Evolutionary conservation across 176 grass and related monocot genomes (phyloP).

Genomic region (Zizania latifolia): DNA sequence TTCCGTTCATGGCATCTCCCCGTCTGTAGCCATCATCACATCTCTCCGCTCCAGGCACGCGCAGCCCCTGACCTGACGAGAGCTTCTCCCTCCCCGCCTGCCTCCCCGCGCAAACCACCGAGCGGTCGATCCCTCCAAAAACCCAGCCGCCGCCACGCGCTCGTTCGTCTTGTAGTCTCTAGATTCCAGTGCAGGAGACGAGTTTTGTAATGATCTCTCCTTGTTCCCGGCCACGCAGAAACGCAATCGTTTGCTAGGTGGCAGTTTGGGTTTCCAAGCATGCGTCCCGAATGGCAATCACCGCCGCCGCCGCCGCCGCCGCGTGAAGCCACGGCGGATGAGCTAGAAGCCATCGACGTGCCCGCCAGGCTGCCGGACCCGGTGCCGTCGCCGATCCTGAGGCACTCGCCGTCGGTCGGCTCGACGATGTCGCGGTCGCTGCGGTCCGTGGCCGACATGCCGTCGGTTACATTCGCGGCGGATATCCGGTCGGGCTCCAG

Average conservation of each 20-base stretch:
- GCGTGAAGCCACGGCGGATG: background rate
- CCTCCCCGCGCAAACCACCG: slow-evolving; percentile 13
- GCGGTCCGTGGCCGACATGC: slow-evolving; percentile 29
- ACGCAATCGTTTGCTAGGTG: background rate
- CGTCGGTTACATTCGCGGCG: slow-evolving; percentile 40
- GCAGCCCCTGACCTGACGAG: background rate
- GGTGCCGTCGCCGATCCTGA: slow-evolving; percentile 47
- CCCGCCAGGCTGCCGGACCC: slow-evolving; percentile 37
- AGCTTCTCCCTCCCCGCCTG: slow-evolving; percentile 22
- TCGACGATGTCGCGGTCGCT: slow-evolving; percentile 26
- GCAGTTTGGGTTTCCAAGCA: background rate
- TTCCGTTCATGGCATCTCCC: too few relatives aligned
- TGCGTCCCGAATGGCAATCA: slow-evolving; percentile 26
- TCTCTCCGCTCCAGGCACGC: background rate
- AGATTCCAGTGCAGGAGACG: slow-evolving; percentile 6
- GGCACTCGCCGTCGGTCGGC: slow-evolving; percentile 23
- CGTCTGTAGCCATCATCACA: background rate
- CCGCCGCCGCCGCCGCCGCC: slow-evolving; percentile 5
- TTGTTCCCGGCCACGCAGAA: slow-evolving; percentile 16
- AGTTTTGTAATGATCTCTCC: slow-evolving; percentile 7
- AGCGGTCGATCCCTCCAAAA: slow-evolving; percentile 6
- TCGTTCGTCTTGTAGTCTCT: slow-evolving; percentile 15
- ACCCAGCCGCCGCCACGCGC: background rate
- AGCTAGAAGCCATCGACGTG: slow-evolving; percentile 22
- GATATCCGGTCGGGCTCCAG: slow-evolving; percentile 33